A percentile compares a stretch with the other conserved stretches of the same genome.
These are phyloP conservation scores for Exophiala xenobiotica DNA, from an alignment of 2,329 filamentous ascomycete genomes.

Conservation along the genomic window DNA sequence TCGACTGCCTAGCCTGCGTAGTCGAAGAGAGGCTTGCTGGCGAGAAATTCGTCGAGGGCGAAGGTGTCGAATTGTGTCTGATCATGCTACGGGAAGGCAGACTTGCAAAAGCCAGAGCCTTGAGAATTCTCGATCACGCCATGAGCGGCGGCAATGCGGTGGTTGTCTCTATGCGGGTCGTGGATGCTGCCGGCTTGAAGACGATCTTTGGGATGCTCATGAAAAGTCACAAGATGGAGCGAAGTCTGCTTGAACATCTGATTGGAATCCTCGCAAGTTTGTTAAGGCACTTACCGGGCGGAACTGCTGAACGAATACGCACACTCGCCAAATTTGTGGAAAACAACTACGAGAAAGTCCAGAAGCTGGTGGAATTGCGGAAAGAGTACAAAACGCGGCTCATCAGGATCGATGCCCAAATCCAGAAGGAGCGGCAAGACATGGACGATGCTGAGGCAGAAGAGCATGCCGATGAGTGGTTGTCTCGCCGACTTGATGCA, in stretches of 20 bases:
- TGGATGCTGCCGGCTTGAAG: conserved; percentile 83
- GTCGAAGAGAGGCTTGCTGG: conserved; percentile 76
- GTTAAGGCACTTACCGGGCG: conserved; percentile 73
- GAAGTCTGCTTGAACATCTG: conserved; percentile 71
- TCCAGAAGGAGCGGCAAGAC: conserved; percentile 60
- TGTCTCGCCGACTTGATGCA: conserved; percentile 74
- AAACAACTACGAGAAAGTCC: conserved; percentile 84
- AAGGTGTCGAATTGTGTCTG: conserved; percentile 85
- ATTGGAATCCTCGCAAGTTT: conserved; percentile 82
- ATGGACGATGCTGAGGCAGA: conserved; percentile 60
- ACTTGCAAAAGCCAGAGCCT: conserved; percentile 71
- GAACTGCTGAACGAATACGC: conserved; percentile 76
- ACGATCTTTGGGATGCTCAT: conserved; percentile 68
- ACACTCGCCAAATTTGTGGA: conserved; percentile 93
- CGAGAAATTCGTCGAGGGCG: conserved; percentile 77
- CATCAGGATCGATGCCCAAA: conserved; percentile 60
- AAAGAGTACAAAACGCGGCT: conserved; percentile 67
- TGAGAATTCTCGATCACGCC: conserved; percentile 84
- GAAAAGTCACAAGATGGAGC: conserved; percentile 51
- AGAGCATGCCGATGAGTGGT: conserved; percentile 66
- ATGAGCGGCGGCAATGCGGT: conserved; percentile 58
- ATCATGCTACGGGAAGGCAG: conserved; percentile 92
- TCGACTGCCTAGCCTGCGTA: conserved; percentile 79
- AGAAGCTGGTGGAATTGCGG: conserved; percentile 68
- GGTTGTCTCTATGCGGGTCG: conserved; percentile 69